phyloP scores from a whole-genome alignment of 164 flowering plant genomes.

The Amborella trichopoda region DNA sequence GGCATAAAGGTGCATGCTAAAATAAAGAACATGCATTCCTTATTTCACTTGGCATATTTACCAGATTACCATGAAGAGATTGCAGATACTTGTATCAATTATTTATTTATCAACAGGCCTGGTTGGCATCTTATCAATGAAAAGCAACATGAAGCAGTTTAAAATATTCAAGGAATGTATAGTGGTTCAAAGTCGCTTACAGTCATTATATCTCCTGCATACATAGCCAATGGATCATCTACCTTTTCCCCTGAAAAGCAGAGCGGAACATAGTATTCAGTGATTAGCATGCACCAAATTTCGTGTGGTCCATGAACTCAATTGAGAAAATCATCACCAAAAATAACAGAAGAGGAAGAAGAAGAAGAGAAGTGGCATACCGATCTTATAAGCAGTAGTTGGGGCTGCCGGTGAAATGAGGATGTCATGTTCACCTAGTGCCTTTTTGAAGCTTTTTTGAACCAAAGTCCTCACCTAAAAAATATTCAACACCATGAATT shows the following conservation, averaged over 20 bases:
- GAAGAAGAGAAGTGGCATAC: slow-evolving; percentile 24
- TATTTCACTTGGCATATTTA: too few species aligned
- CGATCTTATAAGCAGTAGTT: slow-evolving; percentile 84
- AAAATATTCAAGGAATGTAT: too few species aligned
- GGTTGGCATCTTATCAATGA: too few species aligned
- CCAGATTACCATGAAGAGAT: too few species aligned
- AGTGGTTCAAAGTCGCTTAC: slow-evolving; percentile 39
- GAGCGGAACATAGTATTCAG: not conserved
- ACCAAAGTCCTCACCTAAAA: slow-evolving; percentile 83
- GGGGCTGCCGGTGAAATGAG: slow-evolving; percentile 96
- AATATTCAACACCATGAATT: slow-evolving; percentile 21
- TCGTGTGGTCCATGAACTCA: not conserved
- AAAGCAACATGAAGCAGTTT: too few species aligned
- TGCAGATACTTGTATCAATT: too few species aligned
- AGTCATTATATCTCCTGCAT: slow-evolving; percentile 97
- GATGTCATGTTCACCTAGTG: slow-evolving; percentile 70
- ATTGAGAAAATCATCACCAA: not conserved
- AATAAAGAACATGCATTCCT: too few species aligned
- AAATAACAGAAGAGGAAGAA: not conserved
- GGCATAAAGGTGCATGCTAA: too few species aligned
- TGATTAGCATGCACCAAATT: not conserved
- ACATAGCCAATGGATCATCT: slow-evolving; percentile 93
- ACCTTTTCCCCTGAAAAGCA: slow-evolving; percentile 72
- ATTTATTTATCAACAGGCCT: too few species aligned
- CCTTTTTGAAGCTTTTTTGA: slow-evolving; percentile 47